Evolutionary conservation across 495 filamentous ascomycete species (phyloP).

Genomic region (Penicillium samsonianum): DNA sequence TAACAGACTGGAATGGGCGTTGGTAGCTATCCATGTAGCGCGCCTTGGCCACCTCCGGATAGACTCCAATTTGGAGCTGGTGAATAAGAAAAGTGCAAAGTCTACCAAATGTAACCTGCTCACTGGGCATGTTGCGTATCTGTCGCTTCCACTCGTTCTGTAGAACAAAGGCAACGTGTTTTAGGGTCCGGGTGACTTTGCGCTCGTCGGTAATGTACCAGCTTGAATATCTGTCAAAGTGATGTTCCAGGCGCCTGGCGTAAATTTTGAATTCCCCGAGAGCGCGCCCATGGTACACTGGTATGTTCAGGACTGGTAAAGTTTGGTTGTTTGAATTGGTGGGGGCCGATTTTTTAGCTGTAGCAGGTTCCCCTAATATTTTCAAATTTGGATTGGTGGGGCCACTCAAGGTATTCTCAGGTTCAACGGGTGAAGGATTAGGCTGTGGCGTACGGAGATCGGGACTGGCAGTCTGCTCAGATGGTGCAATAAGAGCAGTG

Average conservation of each 20-base stretch:
- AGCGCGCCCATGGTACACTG: conserved; percentile 8
- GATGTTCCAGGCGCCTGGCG: background rate
- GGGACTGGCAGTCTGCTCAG: too few species aligned
- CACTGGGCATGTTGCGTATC: background rate
- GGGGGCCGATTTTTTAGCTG: too few species aligned
- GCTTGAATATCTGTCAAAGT: conserved; percentile 5
- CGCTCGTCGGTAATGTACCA: background rate
- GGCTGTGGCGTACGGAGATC: too few species aligned
- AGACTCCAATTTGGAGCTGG: background rate
- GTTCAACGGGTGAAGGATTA: too few species aligned
- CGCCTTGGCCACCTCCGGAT: background rate
- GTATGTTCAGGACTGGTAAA: conserved; percentile 2
- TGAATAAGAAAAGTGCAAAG: conserved; percentile 9
- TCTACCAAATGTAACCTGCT: background rate
- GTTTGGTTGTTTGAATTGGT: background rate
- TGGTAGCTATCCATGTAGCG: conserved; percentile 10
- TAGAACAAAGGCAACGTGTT: conserved; percentile 2
- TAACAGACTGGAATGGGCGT: conserved; percentile 7
- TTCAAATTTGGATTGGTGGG: too few species aligned
- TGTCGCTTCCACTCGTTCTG: conserved; percentile 7
- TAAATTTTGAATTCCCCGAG: conserved; percentile 8
- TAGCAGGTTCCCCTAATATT: too few species aligned
- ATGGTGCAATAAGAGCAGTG: too few species aligned
- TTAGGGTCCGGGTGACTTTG: conserved; percentile 5
- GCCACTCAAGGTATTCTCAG: too few species aligned